Evolutionary conservation across 202 grass and related monocot genomes (phyloP).

Genomic region (Setaria italica): DNA sequence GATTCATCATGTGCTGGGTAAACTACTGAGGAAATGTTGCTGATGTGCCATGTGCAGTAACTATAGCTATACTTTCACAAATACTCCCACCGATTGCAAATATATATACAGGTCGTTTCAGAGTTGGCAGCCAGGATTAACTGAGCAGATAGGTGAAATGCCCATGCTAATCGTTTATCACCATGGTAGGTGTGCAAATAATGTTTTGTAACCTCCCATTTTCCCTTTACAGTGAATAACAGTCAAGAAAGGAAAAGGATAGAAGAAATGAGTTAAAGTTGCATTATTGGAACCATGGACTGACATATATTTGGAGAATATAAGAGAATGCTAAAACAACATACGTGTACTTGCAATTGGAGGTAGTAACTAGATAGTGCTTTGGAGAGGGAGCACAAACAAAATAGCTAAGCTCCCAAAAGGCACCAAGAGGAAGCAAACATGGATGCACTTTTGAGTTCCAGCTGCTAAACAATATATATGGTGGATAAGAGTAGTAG

Average conservation of each 20-base stretch:
- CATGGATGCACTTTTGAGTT: constrained; percentile 21
- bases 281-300: not conserved
- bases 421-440: not conserved
- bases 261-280: not conserved
- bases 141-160: not conserved
- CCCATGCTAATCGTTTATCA: not conserved
- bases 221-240: not conserved
- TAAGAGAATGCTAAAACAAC: not conserved
- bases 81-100: not conserved
- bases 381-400: not conserved
- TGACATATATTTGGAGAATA: not conserved
- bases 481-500: not conserved
- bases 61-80: not conserved
- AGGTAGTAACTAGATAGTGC: not conserved
- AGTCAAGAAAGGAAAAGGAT: not conserved
- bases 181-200: not conserved
- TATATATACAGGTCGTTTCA: not conserved
- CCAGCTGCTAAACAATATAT: not conserved
- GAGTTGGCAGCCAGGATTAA: not conserved
- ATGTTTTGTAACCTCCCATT: not conserved
- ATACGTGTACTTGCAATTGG: not conserved
- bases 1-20: not conserved
- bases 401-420: not conserved
- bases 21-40: not conserved
- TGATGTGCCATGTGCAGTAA: not conserved